phyloP scores from a whole-genome alignment of 192 early-diverging fungal genomes.

The Backusella sp. region DNA sequence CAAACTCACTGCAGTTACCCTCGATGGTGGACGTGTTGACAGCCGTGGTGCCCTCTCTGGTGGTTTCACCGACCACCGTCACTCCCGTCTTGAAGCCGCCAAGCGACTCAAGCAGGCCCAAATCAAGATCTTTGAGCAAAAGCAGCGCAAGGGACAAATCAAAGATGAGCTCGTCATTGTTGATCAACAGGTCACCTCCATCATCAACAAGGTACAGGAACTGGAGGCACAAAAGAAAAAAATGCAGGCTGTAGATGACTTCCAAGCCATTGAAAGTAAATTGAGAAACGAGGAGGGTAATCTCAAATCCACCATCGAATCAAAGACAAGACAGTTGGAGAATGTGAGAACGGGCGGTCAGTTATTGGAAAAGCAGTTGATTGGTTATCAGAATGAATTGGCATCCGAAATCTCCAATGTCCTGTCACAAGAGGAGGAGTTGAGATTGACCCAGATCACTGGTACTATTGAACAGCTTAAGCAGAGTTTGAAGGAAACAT shows the following conservation, averaged over 20 bases:
- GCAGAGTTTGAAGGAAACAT: constrained; percentile 52
- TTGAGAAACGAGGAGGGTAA: constrained; percentile 61
- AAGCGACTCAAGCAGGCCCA: constrained; percentile 54
- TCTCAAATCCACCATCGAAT: constrained; percentile 45
- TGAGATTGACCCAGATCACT: constrained; percentile 46
- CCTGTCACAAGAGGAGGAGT: constrained; percentile 56
- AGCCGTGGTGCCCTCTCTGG: constrained; percentile 91
- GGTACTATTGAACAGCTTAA: constrained; percentile 55
- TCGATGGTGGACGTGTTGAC: constrained; percentile 90
- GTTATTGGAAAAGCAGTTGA: constrained; percentile 56
- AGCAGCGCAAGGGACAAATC: constrained; percentile 37
- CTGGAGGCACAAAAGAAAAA: constrained; percentile 50
- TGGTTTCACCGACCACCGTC: constrained; percentile 76
- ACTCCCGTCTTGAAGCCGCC: constrained; percentile 75
- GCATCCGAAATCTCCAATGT: constrained; percentile 49
- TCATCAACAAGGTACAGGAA: constrained; percentile 59
- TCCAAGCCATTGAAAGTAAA: constrained; percentile 55
- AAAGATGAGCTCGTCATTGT: constrained; percentile 54
- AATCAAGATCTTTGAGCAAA: constrained; percentile 43
- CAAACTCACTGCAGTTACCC: constrained; percentile 81
- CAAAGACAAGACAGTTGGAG: constrained; percentile 48
- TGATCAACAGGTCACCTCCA: constrained; percentile 61
- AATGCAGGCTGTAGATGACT: constrained; percentile 55
- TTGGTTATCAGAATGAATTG: constrained; percentile 61
- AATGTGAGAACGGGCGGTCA: constrained; percentile 45